Evolutionary conservation across 305 asterid species (phyloP).

Genomic region (Rubia peregrina): DNA sequence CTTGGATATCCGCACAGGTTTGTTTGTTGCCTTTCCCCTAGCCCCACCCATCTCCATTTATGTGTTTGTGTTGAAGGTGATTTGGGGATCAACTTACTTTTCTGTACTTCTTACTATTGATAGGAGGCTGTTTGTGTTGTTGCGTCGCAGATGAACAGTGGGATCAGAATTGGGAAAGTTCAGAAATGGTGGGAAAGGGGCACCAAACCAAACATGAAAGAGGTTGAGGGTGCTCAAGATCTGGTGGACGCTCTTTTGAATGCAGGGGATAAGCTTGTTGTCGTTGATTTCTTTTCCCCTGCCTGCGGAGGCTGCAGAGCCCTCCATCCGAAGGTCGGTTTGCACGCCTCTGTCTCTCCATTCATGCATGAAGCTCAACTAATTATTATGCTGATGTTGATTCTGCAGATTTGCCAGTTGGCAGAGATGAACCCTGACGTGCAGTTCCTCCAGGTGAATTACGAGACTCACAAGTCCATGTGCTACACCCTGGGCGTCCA

Average conservation of each 20-base stretch:
- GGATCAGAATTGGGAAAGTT: conserved; percentile 23
- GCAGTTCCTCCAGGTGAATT: conserved; percentile 37
- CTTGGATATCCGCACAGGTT: conserved; percentile 4
- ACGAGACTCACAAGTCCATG: conserved; percentile 41
- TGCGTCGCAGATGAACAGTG: neutral
- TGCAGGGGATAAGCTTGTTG: conserved; percentile 33
- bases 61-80: neutral
- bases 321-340: conserved; percentile 39
- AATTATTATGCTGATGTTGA: neutral
- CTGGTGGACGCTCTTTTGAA: conserved; percentile 33
- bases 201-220: conserved; percentile 37
- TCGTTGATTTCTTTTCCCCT: conserved; percentile 44
- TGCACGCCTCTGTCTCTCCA: no score
- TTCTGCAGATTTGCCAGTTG: conserved; percentile 34
- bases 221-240: conserved; percentile 32
- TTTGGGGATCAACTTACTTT: neutral
- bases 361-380: neutral
- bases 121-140: neutral
- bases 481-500: conserved; percentile 36
- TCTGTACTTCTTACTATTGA: neutral
- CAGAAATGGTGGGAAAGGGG: conserved; percentile 47
- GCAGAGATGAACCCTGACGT: conserved; percentile 43
- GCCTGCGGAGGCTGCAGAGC: conserved; percentile 47
- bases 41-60: neutral
- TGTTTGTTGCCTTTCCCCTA: neutral